Evolutionary conservation across 2,329 filamentous ascomycete genomes (phyloP).

Genomic region (Magnaporthiopsis incrustans): DNA sequence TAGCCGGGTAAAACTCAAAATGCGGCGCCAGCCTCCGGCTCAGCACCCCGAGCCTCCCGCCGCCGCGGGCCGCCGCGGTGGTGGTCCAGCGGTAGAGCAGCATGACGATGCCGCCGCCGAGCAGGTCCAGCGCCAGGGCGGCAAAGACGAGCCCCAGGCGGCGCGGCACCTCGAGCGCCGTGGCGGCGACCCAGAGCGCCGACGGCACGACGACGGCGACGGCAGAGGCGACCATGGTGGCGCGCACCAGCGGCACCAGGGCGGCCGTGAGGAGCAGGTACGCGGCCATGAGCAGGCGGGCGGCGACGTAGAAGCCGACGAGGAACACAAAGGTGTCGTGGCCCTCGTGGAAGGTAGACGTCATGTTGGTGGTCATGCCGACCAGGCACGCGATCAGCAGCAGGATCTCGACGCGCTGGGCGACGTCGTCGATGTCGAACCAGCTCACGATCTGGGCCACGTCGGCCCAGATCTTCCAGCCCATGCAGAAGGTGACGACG

Average conservation of each 20-base stretch:
- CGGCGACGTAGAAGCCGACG: constrained; percentile 52
- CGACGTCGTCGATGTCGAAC: constrained; percentile 56
- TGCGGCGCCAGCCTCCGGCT: constrained; percentile 21
- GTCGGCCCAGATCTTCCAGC: constrained; percentile 55
- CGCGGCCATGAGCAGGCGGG: constrained; percentile 42
- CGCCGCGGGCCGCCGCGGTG: constrained; percentile 13
- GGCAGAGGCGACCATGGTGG: constrained; percentile 43
- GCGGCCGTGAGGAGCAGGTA: constrained; percentile 39
- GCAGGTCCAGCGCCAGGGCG: constrained; percentile 46
- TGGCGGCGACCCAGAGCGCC: constrained; percentile 52
- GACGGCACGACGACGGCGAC: constrained; percentile 36
- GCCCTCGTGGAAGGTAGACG: constrained; percentile 40
- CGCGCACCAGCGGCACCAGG: constrained; percentile 49
- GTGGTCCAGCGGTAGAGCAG: constrained; percentile 25
- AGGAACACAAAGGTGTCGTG: constrained; percentile 48
- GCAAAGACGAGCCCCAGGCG: constrained; percentile 48
- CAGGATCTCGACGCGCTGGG: constrained; percentile 49
- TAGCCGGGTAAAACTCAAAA: constrained; percentile 53
- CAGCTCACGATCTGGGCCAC: constrained; percentile 48
- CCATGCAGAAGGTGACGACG: constrained; percentile 52
- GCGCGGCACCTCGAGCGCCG: constrained; percentile 46
- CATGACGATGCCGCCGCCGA: constrained; percentile 35
- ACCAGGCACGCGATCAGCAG: constrained; percentile 54
- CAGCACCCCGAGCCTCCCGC: constrained; percentile 6
- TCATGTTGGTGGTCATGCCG: constrained; percentile 57